Base-by-base conservation (phyloP, 1,139 yeast genomes). In the Yamadazyma triangularis region DNA sequence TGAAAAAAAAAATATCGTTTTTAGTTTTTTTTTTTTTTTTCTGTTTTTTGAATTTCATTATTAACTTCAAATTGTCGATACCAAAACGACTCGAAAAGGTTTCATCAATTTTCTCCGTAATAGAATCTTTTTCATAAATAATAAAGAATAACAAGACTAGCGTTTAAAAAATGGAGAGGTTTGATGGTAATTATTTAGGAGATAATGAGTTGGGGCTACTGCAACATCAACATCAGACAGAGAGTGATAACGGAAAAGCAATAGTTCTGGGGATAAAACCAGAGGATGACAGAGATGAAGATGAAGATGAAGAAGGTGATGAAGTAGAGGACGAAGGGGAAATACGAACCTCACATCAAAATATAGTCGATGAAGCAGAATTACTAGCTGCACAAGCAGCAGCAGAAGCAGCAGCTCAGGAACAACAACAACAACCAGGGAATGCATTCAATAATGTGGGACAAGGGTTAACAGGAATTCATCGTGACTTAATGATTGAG, bases 381-480 rank as follows among this genome's bases (percentile, higher is more conserved):
- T 42, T 58, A 28, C 46, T 60, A 29, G 62, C 64, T 16, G 73
- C 74, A 7, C 73, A 70, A 33, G 73, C 71, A 7, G 73, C 73
- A 2, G 73, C 73, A 1, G 73, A 65, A 41, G 73, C 70, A 0
- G 72, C 73, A 1, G 72, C 70, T 5, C 67, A 67, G 10, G 67
- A 60, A 30, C 71, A 63, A 40, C 70, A 58, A 39, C 66, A 53
- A 31, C 70, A 65, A 25, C 71, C 71, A 3, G 73, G 70, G 8
- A 91, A 87, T 33, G 93, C 89, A 3, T 91, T 91, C 56, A 77
- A 81, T 42, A 91, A 91, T 53, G 97, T 91, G 4, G 96, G 95
- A 1, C 96, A 87, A 51, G 98, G 98, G 1, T 68, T 91, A 24
- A 70, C 72, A 1, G 96, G 96, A 1, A 77, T 75, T 37, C 83